Conservation (phyloP, 1,139 yeast species). For the Saccharomyces hybrid region DNA sequence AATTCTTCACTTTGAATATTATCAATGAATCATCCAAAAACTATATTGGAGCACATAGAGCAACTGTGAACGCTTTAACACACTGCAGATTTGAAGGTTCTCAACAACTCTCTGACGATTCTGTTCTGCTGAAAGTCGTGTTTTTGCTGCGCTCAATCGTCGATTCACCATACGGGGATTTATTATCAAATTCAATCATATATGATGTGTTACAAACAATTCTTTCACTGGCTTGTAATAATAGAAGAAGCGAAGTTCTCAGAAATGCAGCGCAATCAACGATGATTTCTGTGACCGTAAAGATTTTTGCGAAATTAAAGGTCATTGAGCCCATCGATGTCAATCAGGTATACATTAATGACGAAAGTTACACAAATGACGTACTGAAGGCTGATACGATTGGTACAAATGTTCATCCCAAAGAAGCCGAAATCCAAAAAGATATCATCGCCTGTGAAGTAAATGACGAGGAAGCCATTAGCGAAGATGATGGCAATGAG, state of each 20-base stretch:
- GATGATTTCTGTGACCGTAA: conserved; percentile 59
- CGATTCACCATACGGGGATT: conserved; percentile 52
- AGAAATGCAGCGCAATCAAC: conserved; percentile 87
- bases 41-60: conserved; percentile 41
- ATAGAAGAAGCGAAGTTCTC: conserved; percentile 81
- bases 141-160: conserved; percentile 64
- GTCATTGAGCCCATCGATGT: conserved; percentile 43
- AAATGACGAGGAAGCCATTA: conserved; percentile 5
- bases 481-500: not conserved
- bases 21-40: conserved; percentile 41
- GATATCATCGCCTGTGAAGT: not conserved
- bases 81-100: conserved; percentile 95
- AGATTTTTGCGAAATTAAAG: conserved; percentile 56
- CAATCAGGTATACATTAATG: conserved; percentile 30
- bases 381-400: conserved; percentile 32
- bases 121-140: conserved; percentile 77
- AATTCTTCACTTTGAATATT: conserved; percentile 55
- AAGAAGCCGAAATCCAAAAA: conserved; percentile 5
- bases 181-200: conserved; percentile 72
- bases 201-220: conserved; percentile 90
- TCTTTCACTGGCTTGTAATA: conserved; percentile 84
- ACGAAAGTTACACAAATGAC: conserved; percentile 33
- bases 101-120: conserved; percentile 88
- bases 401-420: conserved; percentile 21
- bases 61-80: conserved; percentile 64